phyloP scores from a whole-genome alignment of 1,284 basidiomycete species.

The Melampsora larici-populina region DNA sequence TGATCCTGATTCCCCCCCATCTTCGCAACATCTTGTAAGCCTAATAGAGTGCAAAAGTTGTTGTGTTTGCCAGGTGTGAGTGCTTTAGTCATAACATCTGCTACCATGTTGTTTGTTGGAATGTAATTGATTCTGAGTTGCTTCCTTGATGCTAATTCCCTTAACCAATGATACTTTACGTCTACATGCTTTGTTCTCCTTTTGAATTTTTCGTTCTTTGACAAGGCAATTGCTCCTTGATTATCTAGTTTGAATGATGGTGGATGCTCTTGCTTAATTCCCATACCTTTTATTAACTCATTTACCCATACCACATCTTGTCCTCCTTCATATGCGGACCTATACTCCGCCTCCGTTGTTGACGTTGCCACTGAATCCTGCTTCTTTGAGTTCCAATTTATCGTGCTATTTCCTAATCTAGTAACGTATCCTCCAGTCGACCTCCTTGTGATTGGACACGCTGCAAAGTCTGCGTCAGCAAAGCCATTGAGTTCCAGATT shows the following conservation, averaged over 20 bases:
- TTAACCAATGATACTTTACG: too few species aligned
- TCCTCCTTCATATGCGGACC: too few species aligned
- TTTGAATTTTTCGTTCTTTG: neutral
- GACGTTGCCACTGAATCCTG: neutral
- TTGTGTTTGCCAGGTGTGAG: neutral
- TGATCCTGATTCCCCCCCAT: too few species aligned
- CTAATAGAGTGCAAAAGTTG: neutral
- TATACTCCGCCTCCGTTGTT: too few species aligned
- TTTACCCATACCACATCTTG: neutral
- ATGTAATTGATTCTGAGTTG: conserved; percentile 4
- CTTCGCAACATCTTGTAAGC: too few species aligned
- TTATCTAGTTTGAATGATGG: neutral
- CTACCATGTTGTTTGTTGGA: conserved; percentile 5
- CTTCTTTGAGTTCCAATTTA: neutral
- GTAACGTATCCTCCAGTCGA: neutral
- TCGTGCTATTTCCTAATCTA: neutral
- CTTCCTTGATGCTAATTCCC: neutral
- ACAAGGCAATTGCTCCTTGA: conserved; percentile 1
- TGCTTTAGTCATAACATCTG: neutral
- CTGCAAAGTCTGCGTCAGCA: neutral
- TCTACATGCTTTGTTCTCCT: too few species aligned
- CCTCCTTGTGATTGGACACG: neutral
- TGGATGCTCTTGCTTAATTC: too few species aligned
- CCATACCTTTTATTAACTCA: neutral
- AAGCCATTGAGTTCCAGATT: neutral